Evolutionary conservation across 2,329 filamentous ascomycete genomes (phyloP).

Genomic region (Aspergillus novoparasiticus): DNA sequence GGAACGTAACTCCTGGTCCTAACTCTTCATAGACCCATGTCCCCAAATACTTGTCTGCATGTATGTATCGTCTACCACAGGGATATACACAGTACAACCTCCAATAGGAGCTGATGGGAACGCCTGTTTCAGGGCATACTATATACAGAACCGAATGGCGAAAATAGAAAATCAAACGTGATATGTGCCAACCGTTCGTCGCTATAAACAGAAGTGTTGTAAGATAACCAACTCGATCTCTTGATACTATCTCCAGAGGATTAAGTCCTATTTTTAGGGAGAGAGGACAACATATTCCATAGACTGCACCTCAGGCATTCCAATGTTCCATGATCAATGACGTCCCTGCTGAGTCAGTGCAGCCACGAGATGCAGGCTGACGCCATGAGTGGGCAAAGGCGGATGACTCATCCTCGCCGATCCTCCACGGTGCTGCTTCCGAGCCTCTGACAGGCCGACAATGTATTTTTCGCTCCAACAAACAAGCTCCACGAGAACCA

Average conservation of each 20-base stretch:
- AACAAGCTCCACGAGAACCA: not conserved
- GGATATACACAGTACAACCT: not conserved
- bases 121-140: not conserved
- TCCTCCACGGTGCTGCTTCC: constrained; percentile 22
- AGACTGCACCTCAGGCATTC: not conserved
- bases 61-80: not conserved
- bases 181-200: not conserved
- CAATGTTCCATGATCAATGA: not conserved
- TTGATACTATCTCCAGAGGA: too few species aligned
- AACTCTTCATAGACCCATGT: too few species aligned
- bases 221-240: too few species aligned
- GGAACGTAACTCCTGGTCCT: too few species aligned
- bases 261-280: too few species aligned
- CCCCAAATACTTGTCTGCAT: not conserved
- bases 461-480: constrained; percentile 3
- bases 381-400: constrained; percentile 21
- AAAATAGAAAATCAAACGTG: not conserved
- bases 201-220: too few species aligned
- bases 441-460: constrained; percentile 18
- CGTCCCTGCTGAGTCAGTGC: constrained; percentile 16
- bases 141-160: not conserved
- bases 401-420: constrained; percentile 15
- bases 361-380: constrained; percentile 16
- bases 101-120: not conserved
- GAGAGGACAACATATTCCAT: too few species aligned